A percentile compares a stretch with the other conserved stretches of the same genome.
phyloP scores from a whole-genome alignment of 257 asterid species.

The Misopates orontium region DNA sequence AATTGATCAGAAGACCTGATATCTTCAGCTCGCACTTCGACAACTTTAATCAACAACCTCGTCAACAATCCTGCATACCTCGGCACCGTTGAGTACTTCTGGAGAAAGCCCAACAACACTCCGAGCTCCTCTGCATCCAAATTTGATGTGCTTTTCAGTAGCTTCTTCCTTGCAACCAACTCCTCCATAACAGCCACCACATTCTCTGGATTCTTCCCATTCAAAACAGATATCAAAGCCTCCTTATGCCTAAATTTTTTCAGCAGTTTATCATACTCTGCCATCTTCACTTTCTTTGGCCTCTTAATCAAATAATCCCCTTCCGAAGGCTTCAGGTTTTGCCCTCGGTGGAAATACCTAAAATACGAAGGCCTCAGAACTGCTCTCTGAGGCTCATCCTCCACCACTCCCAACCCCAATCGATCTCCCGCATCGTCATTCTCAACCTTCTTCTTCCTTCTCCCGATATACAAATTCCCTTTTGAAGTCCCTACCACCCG shows the following conservation, averaged over 20 bases:
- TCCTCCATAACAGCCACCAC: conserved; percentile 94
- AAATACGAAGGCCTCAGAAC: conserved; percentile 75
- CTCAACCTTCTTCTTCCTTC: conserved; percentile 51
- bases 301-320: conserved; percentile 66
- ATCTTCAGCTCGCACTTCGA: conserved; percentile 73
- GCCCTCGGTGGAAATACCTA: conserved; percentile 87
- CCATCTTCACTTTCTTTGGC: conserved; percentile 69
- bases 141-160: conserved; percentile 63
- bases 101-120: conserved; percentile 64
- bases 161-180: conserved; percentile 75
- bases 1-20: conserved; percentile 50
- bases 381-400: conserved; percentile 45
- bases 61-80: conserved; percentile 63
- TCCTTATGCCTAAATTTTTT: conserved; percentile 86
- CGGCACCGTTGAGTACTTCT: conserved; percentile 69
- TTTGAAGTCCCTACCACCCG: conserved; percentile 79
- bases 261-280: conserved; percentile 71
- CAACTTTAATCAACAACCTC: conserved; percentile 58
- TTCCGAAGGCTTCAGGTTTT: conserved; percentile 65
- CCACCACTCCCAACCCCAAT: conserved; percentile 44
- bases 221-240: conserved; percentile 68
- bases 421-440: conserved; percentile 29
- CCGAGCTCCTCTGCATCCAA: conserved; percentile 71
- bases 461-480: conserved; percentile 70
- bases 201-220: conserved; percentile 56